A percentile compares a stretch with the other conserved stretches of the same genome.
These are phyloP conservation scores for Backusella tarrabulga DNA, from an alignment of 192 early-diverging fungal genomes.

Conservation along the genomic window DNA sequence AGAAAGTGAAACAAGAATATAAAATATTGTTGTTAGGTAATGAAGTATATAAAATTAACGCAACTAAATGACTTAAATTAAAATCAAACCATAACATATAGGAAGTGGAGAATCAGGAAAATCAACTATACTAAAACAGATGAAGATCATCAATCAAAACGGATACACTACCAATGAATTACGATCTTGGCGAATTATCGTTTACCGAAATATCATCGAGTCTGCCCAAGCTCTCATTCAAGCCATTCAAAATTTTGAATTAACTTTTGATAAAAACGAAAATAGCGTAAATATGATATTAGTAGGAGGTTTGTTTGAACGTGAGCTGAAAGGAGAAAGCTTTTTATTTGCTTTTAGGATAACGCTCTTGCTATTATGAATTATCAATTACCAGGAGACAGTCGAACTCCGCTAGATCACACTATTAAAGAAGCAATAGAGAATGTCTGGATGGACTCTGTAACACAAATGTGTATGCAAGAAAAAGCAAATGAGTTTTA, in stretches of 20 bases:
- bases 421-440: constrained; percentile 74
- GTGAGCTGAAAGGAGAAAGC: not conserved
- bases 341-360: not conserved
- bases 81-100: constrained; percentile 20
- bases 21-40: constrained; percentile 73
- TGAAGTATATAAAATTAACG: not conserved
- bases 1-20: constrained; percentile 65
- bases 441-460: constrained; percentile 69
- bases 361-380: not conserved
- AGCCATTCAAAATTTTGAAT: constrained; percentile 65
- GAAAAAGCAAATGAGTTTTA: constrained; percentile 78
- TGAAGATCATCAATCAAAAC: constrained; percentile 96
- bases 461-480: constrained; percentile 61
- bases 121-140: constrained; percentile 95
- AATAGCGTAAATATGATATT: constrained; percentile 45
- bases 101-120: constrained; percentile 94
- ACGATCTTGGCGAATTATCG: constrained; percentile 68
- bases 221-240: constrained; percentile 74
- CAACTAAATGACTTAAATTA: not conserved
- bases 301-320: not conserved
- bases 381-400: constrained; percentile 36
- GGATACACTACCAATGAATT: constrained; percentile 85
- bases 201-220: constrained; percentile 87
- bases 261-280: constrained; percentile 50
- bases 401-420: constrained; percentile 49